These are phyloP conservation scores for Penicillium sp. DNA, from an alignment of 2,329 filamentous ascomycete species.

Conservation along the genomic window DNA sequence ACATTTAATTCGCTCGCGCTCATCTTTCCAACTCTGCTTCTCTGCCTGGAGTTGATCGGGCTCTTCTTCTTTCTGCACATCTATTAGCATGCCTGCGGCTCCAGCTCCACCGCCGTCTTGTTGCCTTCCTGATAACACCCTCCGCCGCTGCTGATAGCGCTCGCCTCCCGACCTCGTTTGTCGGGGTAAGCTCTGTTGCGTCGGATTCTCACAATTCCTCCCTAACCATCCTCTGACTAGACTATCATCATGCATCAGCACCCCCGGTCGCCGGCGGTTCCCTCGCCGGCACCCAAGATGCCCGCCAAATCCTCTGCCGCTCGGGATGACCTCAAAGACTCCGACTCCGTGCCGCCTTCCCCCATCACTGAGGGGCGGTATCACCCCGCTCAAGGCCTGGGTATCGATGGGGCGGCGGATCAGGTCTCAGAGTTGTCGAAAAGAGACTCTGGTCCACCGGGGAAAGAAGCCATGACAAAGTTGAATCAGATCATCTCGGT, in stretches of 20 bases:
- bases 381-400: constrained; percentile 57
- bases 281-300: constrained; percentile 72
- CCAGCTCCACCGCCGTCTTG: constrained; percentile 35
- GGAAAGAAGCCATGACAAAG: constrained; percentile 74
- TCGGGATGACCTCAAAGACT: constrained; percentile 78
- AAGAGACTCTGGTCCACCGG: constrained; percentile 56
- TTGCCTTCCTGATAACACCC: constrained; percentile 45
- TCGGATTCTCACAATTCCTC: constrained; percentile 10
- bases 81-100: constrained; percentile 49
- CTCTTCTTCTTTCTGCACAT: constrained; percentile 22
- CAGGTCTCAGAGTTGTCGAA: constrained; percentile 25
- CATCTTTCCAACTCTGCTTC: constrained; percentile 9
- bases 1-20: constrained; percentile 19
- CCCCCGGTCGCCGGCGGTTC: constrained; percentile 71
- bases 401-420: constrained; percentile 57
- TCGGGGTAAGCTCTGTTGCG: constrained; percentile 25
- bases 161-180: constrained; percentile 19
- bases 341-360: constrained; percentile 59
- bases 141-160: constrained; percentile 27
- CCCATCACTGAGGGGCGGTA: constrained; percentile 59
- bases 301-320: constrained; percentile 74
- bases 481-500: constrained; percentile 95
- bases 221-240: constrained; percentile 11
- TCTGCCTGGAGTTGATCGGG: constrained; percentile 7
- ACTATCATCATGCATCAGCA: constrained; percentile 81